Percentiles rank a stretch among this genome's conserved stretches.
Evolutionary conservation across 495 filamentous ascomycete genomes (phyloP).

Genomic region (Aspergillus coremiiformis): DNA sequence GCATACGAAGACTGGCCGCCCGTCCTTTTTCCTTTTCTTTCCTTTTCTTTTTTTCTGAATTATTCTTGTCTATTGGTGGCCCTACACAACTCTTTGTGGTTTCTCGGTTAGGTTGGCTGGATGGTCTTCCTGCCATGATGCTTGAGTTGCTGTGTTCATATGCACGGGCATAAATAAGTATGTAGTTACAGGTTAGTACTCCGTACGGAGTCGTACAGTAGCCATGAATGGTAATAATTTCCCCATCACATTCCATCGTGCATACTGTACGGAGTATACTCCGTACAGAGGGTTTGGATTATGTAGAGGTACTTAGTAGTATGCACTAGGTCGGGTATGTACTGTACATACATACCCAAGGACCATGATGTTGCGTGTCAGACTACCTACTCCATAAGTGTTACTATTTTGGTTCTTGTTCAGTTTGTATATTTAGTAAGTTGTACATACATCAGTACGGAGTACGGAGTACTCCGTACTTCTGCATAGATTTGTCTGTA

Average conservation of each 20-base stretch:
- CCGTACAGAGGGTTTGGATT: too few relatives aligned
- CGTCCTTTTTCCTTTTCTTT: background rate
- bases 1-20: constrained; percentile 9
- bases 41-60: background rate
- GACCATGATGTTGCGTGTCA: too few relatives aligned
- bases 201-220: background rate
- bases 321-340: too few relatives aligned
- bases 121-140: background rate
- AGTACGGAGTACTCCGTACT: too few relatives aligned
- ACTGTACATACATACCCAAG: too few relatives aligned
- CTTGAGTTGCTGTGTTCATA: background rate
- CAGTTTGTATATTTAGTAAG: too few relatives aligned
- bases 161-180: background rate
- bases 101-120: background rate
- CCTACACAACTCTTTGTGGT: background rate
- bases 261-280: too few relatives aligned
- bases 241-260: background rate
- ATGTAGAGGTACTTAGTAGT: too few relatives aligned
- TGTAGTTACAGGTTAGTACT: background rate
- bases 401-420: too few relatives aligned
- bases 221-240: background rate
- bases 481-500: too few relatives aligned
- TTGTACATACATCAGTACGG: too few relatives aligned
- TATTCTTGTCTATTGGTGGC: background rate
- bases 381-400: too few relatives aligned